Base-by-base conservation (phyloP, 768 basidiomycete genomes). In the Phallus indusiatus region DNA sequence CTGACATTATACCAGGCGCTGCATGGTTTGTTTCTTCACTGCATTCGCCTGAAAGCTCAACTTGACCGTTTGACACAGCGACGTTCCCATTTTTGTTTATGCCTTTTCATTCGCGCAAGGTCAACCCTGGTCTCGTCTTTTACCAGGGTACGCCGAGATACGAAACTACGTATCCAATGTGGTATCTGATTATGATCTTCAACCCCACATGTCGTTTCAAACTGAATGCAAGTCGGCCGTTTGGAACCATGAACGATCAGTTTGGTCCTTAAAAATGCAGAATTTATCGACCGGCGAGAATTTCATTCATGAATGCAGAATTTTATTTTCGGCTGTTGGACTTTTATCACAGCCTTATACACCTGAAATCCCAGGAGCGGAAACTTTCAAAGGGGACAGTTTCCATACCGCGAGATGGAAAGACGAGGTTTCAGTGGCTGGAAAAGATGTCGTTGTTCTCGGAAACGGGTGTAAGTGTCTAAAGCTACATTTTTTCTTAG, bases 391-490 rank as follows among this genome's bases (percentile, higher is more conserved):
- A 47, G 67, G 67, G 0, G 14, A 28, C 1, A 60, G 66, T 16
- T 65, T 67, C 53, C 67, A 68, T 60, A 56, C 63, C 16, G 61
- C 66, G 0, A 20, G 60, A 33, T 68, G 67, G 67, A 50, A 57
- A 42, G 37, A 59, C 35, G 34, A 33, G 16, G 61, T 67, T 36
- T 56, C 60, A 18, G 28, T 66, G 9, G 59, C 49, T 37, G 64
- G 33, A 37, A 68, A 68, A 55, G 50, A 66, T 34, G 60, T 67
- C 42, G 63, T 68, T 46, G 55, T 68, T 16, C 61, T 68, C 34
- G 67, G 67, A 11, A 68, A 68, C 47, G 67, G 67, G 22, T 68
- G 67, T 58, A 36, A 46, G 57, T 59, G 22, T 62, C 64, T 59
- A 60, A 47, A 56, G n/a, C 34, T 59, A 47, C 18, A n/a, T n/a